Base-by-base conservation (phyloP, 192 early-diverging fungal genomes). In the Umbelopsis ramanniana region DNA sequence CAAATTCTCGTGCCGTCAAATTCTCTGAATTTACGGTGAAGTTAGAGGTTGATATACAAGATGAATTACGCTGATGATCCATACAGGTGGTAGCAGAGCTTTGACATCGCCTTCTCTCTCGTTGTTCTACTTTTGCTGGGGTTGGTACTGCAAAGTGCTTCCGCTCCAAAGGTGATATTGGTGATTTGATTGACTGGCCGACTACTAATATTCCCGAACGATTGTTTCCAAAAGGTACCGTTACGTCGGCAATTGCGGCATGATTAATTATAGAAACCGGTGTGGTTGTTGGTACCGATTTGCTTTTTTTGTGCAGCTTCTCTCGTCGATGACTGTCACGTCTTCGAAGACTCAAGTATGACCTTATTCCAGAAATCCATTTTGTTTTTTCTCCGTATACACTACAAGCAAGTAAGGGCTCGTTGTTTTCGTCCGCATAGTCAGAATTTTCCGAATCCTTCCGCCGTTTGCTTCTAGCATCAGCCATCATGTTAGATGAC, bases 21-120 rank as follows among this genome's bases (percentile, higher is more conserved):
- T 79, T 66, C 37, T 79, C 77, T 15, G 77, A 79, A 52, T 79
- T 79, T 9, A 79, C 70, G 29, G 72, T 79, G 22, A 79, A 74
- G 23, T 74, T 79, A 11, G 77, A 74, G 10, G 76, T 33, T 17
- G 71, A 72, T n/a, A 71, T 38, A 54, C 43, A 76, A 19, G 72
- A 78, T n/a, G 71, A 29, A 52, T 79, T 63, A n/a, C 17, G 57
- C 57, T 29, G 57, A 12, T 63, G 11, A 37, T 63, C 57, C 33
- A 37, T 4, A 7, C 15, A 38, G 11, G 6, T 60, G 29, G 4
- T 37, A 12, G 19, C 3, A 37, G 29, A 35, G 26, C 15, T 63
- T 12, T 29, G 29, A 35, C 24, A 63, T 15, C 33, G 29, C 17
- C 35, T 11, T 26, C 14, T 29, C 35, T 29, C 24, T 29, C 8